Percentiles rank a stretch among this genome's conserved stretches.
These are phyloP conservation scores for Chrysoporthe deuterocubensis DNA, from an alignment of 2,329 filamentous ascomycete species.

Conservation along the genomic window DNA sequence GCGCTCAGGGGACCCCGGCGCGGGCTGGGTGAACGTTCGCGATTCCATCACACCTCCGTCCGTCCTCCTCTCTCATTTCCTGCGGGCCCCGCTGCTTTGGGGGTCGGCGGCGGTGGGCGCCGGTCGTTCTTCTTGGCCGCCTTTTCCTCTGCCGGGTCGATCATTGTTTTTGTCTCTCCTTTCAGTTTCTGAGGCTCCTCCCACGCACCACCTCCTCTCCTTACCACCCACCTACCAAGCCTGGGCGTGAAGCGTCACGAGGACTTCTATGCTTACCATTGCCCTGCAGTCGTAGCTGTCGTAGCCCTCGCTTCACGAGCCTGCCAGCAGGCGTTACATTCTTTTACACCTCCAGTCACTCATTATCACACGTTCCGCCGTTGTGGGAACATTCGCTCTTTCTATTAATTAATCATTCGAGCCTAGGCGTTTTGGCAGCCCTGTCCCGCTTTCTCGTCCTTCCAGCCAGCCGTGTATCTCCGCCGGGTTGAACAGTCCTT, in stretches of 20 bases:
- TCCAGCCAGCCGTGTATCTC: constrained; percentile 4
- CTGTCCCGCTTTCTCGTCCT: constrained; percentile 11
- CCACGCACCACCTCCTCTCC: constrained; percentile 26
- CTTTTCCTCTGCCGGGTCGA: constrained; percentile 25
- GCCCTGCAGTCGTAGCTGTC: constrained; percentile 19
- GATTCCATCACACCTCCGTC: constrained; percentile 24
- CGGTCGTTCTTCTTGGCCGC: constrained; percentile 26
- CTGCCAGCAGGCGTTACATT: constrained; percentile 63
- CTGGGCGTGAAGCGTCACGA: constrained; percentile 29
- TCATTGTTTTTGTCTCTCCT: constrained; percentile 26
- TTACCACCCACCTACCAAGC: constrained; percentile 25
- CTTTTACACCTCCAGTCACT: constrained; percentile 48
- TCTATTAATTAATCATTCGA: constrained; percentile 20
- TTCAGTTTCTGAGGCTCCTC: constrained; percentile 22
- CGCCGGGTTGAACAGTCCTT: neutral
- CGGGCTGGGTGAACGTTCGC: constrained; percentile 24
- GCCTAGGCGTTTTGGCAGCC: constrained; percentile 15
- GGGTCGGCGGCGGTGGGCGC: constrained; percentile 19
- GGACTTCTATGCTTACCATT: constrained; percentile 26
- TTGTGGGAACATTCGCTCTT: constrained; percentile 27
- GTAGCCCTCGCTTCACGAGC: constrained; percentile 38
- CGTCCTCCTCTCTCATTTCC: constrained; percentile 30
- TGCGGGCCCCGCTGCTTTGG: constrained; percentile 22
- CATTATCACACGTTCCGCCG: constrained; percentile 34
- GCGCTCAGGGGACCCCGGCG: constrained; percentile 26